Evolutionary conservation across 1,284 basidiomycete species (phyloP).

Genomic region (Rhizoctonia solani): DNA sequence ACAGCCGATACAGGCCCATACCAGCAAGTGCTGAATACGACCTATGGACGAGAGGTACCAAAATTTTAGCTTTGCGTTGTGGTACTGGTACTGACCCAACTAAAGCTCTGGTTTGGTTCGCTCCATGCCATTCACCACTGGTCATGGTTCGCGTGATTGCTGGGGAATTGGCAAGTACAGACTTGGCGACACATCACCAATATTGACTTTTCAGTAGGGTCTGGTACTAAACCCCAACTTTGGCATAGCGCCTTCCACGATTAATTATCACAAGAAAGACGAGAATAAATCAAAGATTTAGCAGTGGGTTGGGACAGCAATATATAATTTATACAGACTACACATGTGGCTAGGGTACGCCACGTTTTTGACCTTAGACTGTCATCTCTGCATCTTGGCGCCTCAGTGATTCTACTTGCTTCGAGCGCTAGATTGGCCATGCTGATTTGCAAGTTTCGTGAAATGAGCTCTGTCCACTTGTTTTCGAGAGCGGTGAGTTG

Average conservation of each 20-base stretch:
- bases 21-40: constrained; percentile 71
- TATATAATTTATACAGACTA: not conserved
- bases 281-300: constrained; percentile 46
- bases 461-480: constrained; percentile 87
- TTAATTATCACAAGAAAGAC: constrained; percentile 64
- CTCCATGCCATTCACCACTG: constrained; percentile 84
- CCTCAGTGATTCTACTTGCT: constrained; percentile 56
- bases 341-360: not conserved
- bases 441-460: constrained; percentile 85
- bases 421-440: constrained; percentile 88
- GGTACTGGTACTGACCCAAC: not conserved
- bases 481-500: constrained; percentile 80
- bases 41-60: constrained; percentile 76
- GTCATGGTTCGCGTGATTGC: constrained; percentile 83
- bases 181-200: constrained; percentile 6
- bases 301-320: not conserved
- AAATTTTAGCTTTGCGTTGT: not conserved
- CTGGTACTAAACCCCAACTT: constrained; percentile 71
- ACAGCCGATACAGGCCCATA: constrained; percentile 75
- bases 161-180: constrained; percentile 66
- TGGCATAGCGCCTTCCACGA: constrained; percentile 79
- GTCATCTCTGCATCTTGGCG: constrained; percentile 42
- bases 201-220: constrained; percentile 50
- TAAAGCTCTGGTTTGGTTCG: constrained; percentile 81
- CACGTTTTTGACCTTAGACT: constrained; percentile 15